phyloP scores from a whole-genome alignment of 305 asterid genomes.

The Fraxinus xanthoxyloides region DNA sequence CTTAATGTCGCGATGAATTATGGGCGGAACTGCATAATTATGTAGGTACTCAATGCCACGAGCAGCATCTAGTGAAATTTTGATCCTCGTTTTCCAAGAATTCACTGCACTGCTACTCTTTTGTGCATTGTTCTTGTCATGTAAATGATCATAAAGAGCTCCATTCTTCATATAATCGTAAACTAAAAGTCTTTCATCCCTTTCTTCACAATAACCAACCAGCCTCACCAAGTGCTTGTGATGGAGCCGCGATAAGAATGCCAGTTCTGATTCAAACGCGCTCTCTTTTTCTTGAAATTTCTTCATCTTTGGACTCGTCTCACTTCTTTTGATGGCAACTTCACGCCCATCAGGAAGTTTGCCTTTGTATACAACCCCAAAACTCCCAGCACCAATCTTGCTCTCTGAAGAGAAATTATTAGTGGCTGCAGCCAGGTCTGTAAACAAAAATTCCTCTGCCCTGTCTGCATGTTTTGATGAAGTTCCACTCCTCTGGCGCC shows the following conservation, averaged over 20 bases:
- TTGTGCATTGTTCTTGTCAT: conserved; percentile 54
- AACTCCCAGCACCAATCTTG: conserved; percentile 90
- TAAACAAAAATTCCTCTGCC: conserved; percentile 72
- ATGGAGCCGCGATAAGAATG: conserved; percentile 75
- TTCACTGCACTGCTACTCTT: conserved; percentile 54
- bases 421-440: conserved; percentile 69
- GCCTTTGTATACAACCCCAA: conserved; percentile 81
- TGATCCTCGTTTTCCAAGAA: conserved; percentile 87
- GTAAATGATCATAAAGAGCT: conserved; percentile 74
- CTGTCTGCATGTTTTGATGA: conserved; percentile 73
- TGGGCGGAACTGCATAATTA: conserved; percentile 81
- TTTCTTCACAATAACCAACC: conserved; percentile 75
- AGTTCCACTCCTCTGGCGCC: conserved; percentile 94
- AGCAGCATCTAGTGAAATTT: conserved; percentile 68
- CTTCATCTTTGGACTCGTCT: conserved; percentile 52
- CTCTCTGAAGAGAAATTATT: conserved; percentile 59
- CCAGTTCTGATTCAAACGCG: conserved; percentile 77
- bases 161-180: conserved; percentile 92
- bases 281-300: conserved; percentile 87
- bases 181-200: conserved; percentile 75
- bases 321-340: conserved; percentile 84
- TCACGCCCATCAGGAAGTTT: conserved; percentile 69
- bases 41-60: conserved; percentile 90
- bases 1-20: conserved; percentile 82
- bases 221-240: conserved; percentile 90